Evolutionary conservation across 805 yeast genomes (phyloP).

Genomic region (Yarrowia yakushimensis): DNA sequence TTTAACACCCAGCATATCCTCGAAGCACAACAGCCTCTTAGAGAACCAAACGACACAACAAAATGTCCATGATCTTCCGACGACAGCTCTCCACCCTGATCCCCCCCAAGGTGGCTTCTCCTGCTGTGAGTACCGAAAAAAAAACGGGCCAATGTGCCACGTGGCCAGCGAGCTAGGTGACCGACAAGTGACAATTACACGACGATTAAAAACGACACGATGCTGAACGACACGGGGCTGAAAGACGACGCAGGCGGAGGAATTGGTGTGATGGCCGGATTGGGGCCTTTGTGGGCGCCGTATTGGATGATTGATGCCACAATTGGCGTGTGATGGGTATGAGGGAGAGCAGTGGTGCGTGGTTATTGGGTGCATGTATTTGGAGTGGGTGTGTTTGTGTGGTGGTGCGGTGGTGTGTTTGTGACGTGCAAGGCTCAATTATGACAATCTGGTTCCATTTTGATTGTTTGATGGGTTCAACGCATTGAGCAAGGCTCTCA

Average conservation of each 20-base stretch:
- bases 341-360: neutral
- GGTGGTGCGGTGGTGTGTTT: neutral
- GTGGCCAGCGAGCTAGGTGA: neutral
- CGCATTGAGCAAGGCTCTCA: too few species aligned
- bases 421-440: neutral
- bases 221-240: neutral
- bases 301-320: neutral
- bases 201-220: neutral
- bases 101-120: slow-evolving; percentile 98
- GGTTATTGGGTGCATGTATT: too few species aligned
- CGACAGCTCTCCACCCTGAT: slow-evolving; percentile 93
- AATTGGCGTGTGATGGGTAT: neutral
- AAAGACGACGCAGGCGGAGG: neutral
- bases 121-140: slow-evolving; percentile 57
- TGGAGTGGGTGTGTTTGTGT: neutral
- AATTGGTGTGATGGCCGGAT: neutral
- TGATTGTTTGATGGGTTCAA: too few species aligned
- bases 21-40: slow-evolving; percentile 20
- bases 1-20: slow-evolving; percentile 9
- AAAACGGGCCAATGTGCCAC: neutral
- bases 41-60: slow-evolving; percentile 26
- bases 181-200: neutral
- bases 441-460: neutral
- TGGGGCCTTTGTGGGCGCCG: neutral
- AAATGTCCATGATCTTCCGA: slow-evolving; percentile 82